Base-by-base conservation (phyloP, 805 yeast species). In the Candida schatavii region DNA sequence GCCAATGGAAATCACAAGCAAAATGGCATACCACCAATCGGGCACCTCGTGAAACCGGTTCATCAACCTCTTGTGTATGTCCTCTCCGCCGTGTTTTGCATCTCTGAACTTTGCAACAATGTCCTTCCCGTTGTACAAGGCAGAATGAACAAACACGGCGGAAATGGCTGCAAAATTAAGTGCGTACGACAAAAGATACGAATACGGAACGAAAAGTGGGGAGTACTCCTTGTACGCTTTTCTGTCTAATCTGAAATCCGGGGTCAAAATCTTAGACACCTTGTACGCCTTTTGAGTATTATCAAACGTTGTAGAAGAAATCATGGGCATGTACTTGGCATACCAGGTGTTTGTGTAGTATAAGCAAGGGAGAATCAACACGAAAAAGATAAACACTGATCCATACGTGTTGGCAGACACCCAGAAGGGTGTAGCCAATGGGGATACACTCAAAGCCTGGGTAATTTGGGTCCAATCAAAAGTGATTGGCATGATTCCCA, bases 21-120 rank as follows among this genome's bases (percentile, higher is more conserved):
- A 44, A 18, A 51, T 35, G 3, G 45, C 14, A 43, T 55, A 64
- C 37, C 52, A 55, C 68, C 68, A 64, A 21, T 62, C 65, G 21
- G 70, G 69, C 35, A 63, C 70, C 46, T 64, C 70, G 28, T 59
- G 57, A 47, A 62, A 64, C 23, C 49, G 46, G 15, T 37, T 25
- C 67, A 62, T 64, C 55, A 58, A 57, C 40, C 57, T 53, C 35
- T 58, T 45, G 43, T 56, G 62, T 11, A 64, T 62, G 40, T 60
- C 65, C 14, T 53, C 39, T 35, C 48, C 54, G 4, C 55, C 46
- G 20, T 48, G 35, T 13, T 31, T 31, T 20, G 35, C 46, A 32
- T 54, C 45, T 22, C 28, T 46, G 35, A 55, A 39, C 26, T 46
- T 49, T 17, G 40, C 39, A 5, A 42, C 28, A 15, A 55, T 51